Conservation (phyloP, 2,329 filamentous ascomycete genomes). For the Ophiognomonia clavigignenti-juglandacearum region DNA sequence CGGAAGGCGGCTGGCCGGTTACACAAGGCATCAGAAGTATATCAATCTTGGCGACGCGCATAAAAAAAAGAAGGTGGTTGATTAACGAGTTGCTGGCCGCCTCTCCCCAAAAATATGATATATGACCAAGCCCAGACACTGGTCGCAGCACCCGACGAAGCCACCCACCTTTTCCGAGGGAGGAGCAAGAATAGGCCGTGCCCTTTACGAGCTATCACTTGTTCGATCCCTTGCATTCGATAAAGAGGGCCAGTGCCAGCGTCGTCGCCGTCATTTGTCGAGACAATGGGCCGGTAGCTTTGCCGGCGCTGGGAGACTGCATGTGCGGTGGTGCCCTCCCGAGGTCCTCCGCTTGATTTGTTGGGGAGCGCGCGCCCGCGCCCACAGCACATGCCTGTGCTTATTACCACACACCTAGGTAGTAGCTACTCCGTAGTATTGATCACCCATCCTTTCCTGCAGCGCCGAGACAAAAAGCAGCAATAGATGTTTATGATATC, state of each 20-base stretch:
- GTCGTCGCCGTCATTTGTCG: background rate
- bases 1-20: too few species aligned
- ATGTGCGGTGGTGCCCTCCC: background rate
- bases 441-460: too few species aligned
- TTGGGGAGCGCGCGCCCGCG: too few species aligned
- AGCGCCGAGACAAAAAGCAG: too few species aligned
- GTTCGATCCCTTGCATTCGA: conserved; percentile 5
- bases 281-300: background rate
- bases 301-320: background rate
- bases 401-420: too few species aligned
- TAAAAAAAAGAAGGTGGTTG: conserved; percentile 8
- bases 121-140: conserved; percentile 8
- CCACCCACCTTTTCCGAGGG: conserved; percentile 3
- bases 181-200: background rate
- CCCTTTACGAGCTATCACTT: conserved; percentile 5
- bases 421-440: too few species aligned
- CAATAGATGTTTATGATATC: background rate
- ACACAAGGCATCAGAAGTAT: conserved; percentile 5
- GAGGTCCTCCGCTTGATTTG: too few species aligned
- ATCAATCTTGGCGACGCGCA: conserved; percentile 6
- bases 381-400: too few species aligned
- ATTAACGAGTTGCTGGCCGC: background rate
- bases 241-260: background rate
- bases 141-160: conserved; percentile 3
- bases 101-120: conserved; percentile 11